Base-by-base conservation (phyloP, 805 yeast genomes). In the Debaryomyces maramus region DNA sequence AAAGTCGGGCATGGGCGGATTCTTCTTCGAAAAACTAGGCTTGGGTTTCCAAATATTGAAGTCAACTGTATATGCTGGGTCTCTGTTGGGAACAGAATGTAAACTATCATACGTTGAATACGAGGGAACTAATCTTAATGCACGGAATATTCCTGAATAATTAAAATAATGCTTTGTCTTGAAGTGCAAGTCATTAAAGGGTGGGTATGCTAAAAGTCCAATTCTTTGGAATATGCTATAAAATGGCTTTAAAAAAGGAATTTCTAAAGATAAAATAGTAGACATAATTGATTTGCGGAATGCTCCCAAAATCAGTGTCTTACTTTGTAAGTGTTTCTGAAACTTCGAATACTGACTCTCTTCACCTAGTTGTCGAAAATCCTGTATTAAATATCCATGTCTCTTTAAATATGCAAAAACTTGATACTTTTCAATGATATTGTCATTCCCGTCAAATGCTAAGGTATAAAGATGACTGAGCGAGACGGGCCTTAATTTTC, bases 31-130 rank as follows among this genome's bases (percentile, higher is more conserved):
- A 65, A 85, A 90, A 3, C 67, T 61, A 0, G 85, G 73, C 2
- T 73, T 67, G 2, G 98, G 97, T 56, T 86, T 88, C 96, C 97
- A 90, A 3, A 87, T 85, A 51, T 84, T 72, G 51, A 70, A 89
- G 0, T 77, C 66, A 3, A 84, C 62, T 4, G 55, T 40, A 27
- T 57, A 61, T 2, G 43, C 32, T 5, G 41, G 30, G 8, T 22
- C 43, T 2, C 38, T 39, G 9, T 40, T 38, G 0, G 39, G 17
- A 7, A 31, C 20, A 6, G 26, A 29, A 29, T 30, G 38, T 11
- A 45, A 33, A 8, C 43, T 36, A 9, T 50, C 55, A 29, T 32
- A 49, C 6, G 49, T 39, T 8, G 46, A 34, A 32, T 46, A 45
- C 4, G 53, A 15, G 7, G 56, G 52, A 9, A 52, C 45, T 13